Evolutionary conservation across 2,329 filamentous ascomycete species (phyloP).

Genomic region (Sporothrix humicola): DNA sequence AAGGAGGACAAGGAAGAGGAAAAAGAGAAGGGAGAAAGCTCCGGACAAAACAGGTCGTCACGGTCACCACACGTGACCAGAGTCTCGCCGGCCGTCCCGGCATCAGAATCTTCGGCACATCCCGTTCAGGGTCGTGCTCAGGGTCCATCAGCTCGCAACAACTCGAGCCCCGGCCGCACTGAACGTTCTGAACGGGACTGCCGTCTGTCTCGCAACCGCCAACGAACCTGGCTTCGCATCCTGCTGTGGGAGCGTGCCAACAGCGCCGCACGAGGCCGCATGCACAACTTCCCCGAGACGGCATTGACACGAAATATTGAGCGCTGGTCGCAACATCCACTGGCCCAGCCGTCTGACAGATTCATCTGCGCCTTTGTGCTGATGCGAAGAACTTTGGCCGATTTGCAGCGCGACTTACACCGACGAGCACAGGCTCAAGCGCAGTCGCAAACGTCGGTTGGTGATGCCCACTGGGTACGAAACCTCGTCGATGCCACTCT

Average conservation of each 20-base stretch:
- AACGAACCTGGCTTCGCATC: slow-evolving; percentile 12
- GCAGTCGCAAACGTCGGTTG: background rate
- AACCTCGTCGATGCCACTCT: slow-evolving; percentile 12
- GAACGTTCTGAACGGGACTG: background rate
- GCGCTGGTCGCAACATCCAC: slow-evolving; percentile 9
- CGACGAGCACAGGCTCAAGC: background rate
- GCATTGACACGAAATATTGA: slow-evolving; percentile 11
- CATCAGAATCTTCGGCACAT: no score
- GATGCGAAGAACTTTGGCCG: slow-evolving; percentile 13
- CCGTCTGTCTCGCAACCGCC: slow-evolving; percentile 8
- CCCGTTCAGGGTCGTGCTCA: no score
- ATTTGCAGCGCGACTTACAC: background rate
- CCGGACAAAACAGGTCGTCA: no score
- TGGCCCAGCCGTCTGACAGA: background rate
- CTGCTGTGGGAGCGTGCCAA: slow-evolving; percentile 23
- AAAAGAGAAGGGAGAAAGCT: no score
- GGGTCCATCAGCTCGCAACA: no score
- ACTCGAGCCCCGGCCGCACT: no score
- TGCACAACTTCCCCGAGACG: slow-evolving; percentile 24
- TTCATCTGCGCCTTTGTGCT: background rate
- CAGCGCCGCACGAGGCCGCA: background rate
- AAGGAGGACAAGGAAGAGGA: background rate
- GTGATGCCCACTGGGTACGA: background rate
- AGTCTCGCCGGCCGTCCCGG: background rate
- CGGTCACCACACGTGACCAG: background rate